Base-by-base conservation (phyloP, 257 asterid species). In the Solanum chiquidenum region DNA sequence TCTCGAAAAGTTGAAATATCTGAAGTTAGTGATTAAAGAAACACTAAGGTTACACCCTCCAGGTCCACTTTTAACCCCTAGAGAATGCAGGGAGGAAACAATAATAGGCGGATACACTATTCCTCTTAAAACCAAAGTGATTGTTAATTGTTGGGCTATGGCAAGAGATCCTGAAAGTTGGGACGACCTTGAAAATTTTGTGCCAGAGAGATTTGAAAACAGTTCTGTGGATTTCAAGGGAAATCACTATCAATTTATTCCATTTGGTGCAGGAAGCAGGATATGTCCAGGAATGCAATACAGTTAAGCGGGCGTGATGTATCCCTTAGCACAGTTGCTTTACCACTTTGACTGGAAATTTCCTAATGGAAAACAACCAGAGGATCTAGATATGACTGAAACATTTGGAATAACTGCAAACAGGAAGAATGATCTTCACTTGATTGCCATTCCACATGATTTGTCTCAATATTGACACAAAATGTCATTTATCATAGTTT, bases 181-280 rank as follows among this genome's bases (percentile, higher is more conserved):
- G 91, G 40, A n/a, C 4, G 79, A 89, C 3, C 71, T 85, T 4
- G 89, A 89, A 16, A 12, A 4, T 10, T 89, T 89, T 58, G 20
- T 23, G 7, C 88, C 90, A 1, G 88, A 89, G 34, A 84, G 91
- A 79, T 87, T 87, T 87, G 90, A 87, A 20, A 79, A 76, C 21
- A 87, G 14, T 66, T 40, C 49, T 20, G 18, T 64, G 20, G 89
- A 89, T 87, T 87, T 69, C 4, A 16, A 7, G 6, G 91, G 88
- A 64, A 55, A 60, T 34, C 34, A 84, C 12, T 83, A 25, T 38
- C 69, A 87, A 49, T 83, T 21, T 55, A 34, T 86, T 9, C 90
- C 89, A 69, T 89, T 89, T 71, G 87, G 90, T 44, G 87, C 87
- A 21, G 90, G 89, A 49, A 86, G 76, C 31, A 80, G 90, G 42